phyloP scores from a whole-genome alignment of 352 stramenopile genomes.

The Phytopythium aichiense region DNA sequence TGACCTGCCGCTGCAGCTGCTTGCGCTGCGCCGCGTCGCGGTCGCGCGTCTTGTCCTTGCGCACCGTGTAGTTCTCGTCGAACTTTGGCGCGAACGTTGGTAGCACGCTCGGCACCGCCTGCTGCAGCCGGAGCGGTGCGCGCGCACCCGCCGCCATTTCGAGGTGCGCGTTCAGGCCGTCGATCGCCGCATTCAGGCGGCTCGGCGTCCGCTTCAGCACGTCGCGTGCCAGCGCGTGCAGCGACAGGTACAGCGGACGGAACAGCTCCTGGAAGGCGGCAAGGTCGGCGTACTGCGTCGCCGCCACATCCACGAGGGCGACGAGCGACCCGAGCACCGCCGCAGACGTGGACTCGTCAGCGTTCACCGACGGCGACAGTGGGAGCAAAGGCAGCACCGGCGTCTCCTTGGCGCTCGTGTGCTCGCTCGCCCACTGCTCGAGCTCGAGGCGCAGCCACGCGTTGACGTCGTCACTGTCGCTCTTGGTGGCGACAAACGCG shows the following conservation, averaged over 20 bases:
- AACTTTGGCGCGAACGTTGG: conserved; percentile 88
- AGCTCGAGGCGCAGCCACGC: conserved; percentile 55
- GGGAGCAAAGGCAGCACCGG: conserved; percentile 32
- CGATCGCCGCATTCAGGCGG: conserved; percentile 42
- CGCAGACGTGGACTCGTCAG: conserved; percentile 2
- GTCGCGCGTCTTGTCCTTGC: conserved; percentile 88
- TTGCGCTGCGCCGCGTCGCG: conserved; percentile 84
- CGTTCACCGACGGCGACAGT: conserved; percentile 36
- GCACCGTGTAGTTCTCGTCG: conserved; percentile 89
- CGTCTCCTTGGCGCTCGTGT: conserved; percentile 5
- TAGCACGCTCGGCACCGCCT: conserved; percentile 58
- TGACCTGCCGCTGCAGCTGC: conserved; percentile 93
- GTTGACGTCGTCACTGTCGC: conserved; percentile 15
- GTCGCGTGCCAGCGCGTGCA: conserved; percentile 54
- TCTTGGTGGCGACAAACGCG: conserved; percentile 29
- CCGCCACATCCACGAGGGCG: conserved; percentile 38
- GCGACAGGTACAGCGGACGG: conserved; percentile 60
- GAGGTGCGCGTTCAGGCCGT: conserved; percentile 40
- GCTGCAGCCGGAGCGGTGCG: conserved; percentile 72
- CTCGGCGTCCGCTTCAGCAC: conserved; percentile 18
- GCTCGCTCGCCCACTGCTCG: conserved; percentile 29
- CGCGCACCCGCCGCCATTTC: conserved; percentile 41
- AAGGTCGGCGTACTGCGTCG: conserved; percentile 55
- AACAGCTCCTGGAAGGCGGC: conserved; percentile 76
- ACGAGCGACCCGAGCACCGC: conserved; percentile 45